Evolutionary conservation across 1,284 basidiomycete genomes (phyloP).

Genomic region (Microbotryum intermedium): DNA sequence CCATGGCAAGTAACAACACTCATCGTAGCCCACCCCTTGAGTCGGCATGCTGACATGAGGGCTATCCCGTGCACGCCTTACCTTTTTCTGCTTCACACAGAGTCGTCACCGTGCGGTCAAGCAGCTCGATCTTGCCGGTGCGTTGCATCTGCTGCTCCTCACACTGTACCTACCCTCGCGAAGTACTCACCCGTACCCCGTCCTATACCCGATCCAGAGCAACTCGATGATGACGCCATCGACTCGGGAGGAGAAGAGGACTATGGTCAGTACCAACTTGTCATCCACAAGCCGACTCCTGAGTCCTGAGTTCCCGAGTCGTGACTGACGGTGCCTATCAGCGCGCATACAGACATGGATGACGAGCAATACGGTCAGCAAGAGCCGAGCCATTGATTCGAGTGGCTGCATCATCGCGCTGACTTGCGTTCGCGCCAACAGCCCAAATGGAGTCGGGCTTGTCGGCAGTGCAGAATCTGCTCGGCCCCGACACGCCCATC

Average conservation of each 20-base stretch:
- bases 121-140: conserved; percentile 80
- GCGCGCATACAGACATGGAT: conserved; percentile 41
- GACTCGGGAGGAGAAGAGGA: conserved; percentile 13
- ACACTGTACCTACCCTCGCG: conserved; percentile 6
- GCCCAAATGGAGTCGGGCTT: conserved; percentile 64
- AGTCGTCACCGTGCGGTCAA: conserved; percentile 69
- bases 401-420: neutral
- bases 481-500: conserved; percentile 62
- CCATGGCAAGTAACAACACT: too few species aligned
- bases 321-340: neutral
- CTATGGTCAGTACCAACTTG: conserved; percentile 1
- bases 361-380: conserved; percentile 49
- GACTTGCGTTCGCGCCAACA: conserved; percentile 35
- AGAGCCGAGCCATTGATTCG: neutral
- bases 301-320: neutral
- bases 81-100: neutral
- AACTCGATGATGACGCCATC: conserved; percentile 58
- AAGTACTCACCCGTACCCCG: neutral
- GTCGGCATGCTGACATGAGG: too few species aligned
- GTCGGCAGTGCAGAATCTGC: conserved; percentile 55
- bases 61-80: too few species aligned
- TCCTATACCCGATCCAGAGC: conserved; percentile 46
- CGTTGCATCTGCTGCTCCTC: conserved; percentile 15
- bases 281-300: neutral
- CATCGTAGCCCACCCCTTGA: too few species aligned